Evolutionary conservation across 805 yeast genomes (phyloP).

Genomic region (Pichia rugopelliculosa): DNA sequence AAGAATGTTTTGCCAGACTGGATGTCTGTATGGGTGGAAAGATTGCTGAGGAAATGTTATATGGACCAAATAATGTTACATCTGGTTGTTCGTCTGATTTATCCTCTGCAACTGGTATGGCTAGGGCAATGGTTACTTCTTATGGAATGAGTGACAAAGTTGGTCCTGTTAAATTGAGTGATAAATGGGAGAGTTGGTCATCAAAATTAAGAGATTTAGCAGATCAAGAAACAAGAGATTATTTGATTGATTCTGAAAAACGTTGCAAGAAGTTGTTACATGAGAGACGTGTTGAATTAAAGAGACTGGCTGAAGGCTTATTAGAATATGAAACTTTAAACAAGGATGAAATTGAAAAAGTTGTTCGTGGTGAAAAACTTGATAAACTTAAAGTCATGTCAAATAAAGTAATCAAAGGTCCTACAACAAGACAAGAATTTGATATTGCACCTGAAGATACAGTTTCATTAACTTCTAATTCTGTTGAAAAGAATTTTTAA

Average conservation of each 20-base stretch:
- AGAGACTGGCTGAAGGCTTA: slow-evolving; percentile 85
- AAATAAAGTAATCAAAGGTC: slow-evolving; percentile 62
- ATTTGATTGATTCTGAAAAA: slow-evolving; percentile 67
- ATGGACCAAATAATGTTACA: slow-evolving; percentile 88
- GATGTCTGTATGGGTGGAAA: slow-evolving; percentile 99
- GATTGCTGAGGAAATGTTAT: slow-evolving; percentile 88
- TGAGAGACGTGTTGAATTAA: slow-evolving; percentile 61
- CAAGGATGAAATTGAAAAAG: slow-evolving; percentile 80
- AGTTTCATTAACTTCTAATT: slow-evolving; percentile 1
- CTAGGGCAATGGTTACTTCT: slow-evolving; percentile 93
- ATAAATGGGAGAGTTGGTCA: slow-evolving; percentile 94
- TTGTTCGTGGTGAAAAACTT: slow-evolving; percentile 73
- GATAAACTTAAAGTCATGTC: slow-evolving; percentile 61
- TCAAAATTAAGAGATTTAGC: slow-evolving; percentile 82
- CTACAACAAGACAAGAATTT: slow-evolving; percentile 26
- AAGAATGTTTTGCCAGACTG: slow-evolving; percentile 81
- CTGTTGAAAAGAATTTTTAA: slow-evolving; percentile 1
- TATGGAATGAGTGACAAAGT: slow-evolving; percentile 94
- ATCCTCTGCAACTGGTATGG: slow-evolving; percentile 82
- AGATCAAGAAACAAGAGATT: slow-evolving; percentile 79
- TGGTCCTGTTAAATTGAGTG: slow-evolving; percentile 87
- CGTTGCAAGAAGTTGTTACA: slow-evolving; percentile 66
- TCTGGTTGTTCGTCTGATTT: slow-evolving; percentile 94
- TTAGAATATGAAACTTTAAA: slow-evolving; percentile 93
- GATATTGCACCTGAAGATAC: slow-evolving; percentile 30